These are phyloP conservation scores for Phytophthora cryptogea DNA, from an alignment of 352 stramenopile species.

Conservation along the genomic window DNA sequence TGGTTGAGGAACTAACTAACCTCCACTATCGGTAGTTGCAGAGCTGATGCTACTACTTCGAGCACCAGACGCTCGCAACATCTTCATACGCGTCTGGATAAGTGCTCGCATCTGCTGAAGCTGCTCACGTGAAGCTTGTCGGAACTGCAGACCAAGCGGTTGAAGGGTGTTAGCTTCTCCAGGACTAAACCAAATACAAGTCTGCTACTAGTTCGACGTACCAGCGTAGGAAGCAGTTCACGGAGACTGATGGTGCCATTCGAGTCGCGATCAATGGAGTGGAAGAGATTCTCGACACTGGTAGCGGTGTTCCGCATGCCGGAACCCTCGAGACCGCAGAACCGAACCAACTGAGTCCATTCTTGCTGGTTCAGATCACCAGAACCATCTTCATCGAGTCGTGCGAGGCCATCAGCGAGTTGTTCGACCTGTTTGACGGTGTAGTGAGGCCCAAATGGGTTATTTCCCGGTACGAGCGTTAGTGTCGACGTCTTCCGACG, in stretches of 20 bases:
- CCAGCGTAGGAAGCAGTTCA: slow-evolving; percentile 56
- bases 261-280: slow-evolving; percentile 52
- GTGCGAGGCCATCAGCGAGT: slow-evolving; percentile 49
- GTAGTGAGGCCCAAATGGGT: slow-evolving; percentile 66
- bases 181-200: slow-evolving; percentile 14
- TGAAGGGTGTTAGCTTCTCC: not conserved
- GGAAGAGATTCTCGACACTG: slow-evolving; percentile 50
- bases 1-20: not conserved
- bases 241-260: slow-evolving; percentile 56
- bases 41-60: slow-evolving; percentile 5
- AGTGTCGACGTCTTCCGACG: slow-evolving; percentile 6
- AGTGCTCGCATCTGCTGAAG: slow-evolving; percentile 48
- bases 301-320: slow-evolving; percentile 24
- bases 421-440: slow-evolving; percentile 62
- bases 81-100: slow-evolving; percentile 35
- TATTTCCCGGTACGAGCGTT: slow-evolving; percentile 19
- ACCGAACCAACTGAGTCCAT: slow-evolving; percentile 53
- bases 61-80: slow-evolving; percentile 3
- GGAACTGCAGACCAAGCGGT: slow-evolving; percentile 37
- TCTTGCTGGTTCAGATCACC: slow-evolving; percentile 61
- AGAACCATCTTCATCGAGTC: slow-evolving; percentile 60
- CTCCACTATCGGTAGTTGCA: not conserved
- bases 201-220: slow-evolving; percentile 27
- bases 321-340: slow-evolving; percentile 27
- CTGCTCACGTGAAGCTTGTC: slow-evolving; percentile 51